A percentile compares a stretch with the other conserved stretches of the same genome.
phyloP scores from a whole-genome alignment of 2,329 filamentous ascomycete species.

The Pseudomassariella vexata region DNA sequence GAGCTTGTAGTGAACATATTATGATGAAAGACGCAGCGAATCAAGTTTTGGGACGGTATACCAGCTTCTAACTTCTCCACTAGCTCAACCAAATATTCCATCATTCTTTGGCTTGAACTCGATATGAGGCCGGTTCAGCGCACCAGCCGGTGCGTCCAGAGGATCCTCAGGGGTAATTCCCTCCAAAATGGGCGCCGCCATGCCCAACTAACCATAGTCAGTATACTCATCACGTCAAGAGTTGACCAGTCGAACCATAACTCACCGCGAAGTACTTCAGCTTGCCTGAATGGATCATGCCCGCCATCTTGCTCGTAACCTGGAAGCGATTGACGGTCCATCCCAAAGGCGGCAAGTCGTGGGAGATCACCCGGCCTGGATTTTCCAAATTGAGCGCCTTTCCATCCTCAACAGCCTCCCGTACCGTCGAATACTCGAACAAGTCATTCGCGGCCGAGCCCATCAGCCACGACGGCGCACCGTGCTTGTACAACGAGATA shows the following conservation, averaged over 20 bases:
- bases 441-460: conserved; percentile 4
- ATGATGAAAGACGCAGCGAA: too few relatives aligned
- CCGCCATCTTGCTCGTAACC: conserved; percentile 7
- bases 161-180: conserved; percentile 5
- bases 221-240: not conserved
- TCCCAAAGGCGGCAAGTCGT: conserved; percentile 11
- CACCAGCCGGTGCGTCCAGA: conserved; percentile 6
- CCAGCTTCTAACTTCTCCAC: too few relatives aligned
- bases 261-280: conserved; percentile 11
- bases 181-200: conserved; percentile 7
- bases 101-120: conserved; percentile 11
- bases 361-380: conserved; percentile 7
- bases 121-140: conserved; percentile 9
- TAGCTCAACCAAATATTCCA: conserved; percentile 9
- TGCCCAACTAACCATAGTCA: conserved; percentile 4
- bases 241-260: not conserved
- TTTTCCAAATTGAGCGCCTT: conserved; percentile 11
- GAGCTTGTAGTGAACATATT: too few relatives aligned
- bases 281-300: conserved; percentile 12
- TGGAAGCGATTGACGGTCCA: conserved; percentile 11
- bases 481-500: conserved; percentile 18
- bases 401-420: conserved; percentile 1
- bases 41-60: too few relatives aligned
- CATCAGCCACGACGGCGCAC: conserved; percentile 13
- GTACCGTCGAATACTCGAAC: conserved; percentile 8